Evolutionary conservation across 2,329 filamentous ascomycete species (phyloP), one percentile per base, ranked within the genome.

Genomic region (Coniella lustricola): DNA sequence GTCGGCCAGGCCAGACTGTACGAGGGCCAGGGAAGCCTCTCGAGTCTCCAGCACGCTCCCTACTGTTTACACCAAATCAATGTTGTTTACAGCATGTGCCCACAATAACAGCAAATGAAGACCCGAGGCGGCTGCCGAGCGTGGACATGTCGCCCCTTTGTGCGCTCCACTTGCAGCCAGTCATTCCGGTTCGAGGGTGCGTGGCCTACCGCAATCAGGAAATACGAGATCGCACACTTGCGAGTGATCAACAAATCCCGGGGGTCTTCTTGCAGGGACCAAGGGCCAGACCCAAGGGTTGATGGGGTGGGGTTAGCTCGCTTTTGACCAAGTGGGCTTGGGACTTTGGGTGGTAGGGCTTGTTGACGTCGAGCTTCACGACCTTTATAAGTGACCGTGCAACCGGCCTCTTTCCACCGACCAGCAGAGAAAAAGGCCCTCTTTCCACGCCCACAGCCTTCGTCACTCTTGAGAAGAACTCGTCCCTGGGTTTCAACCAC

Each of bases 201-300:
- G 31, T 46, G 38, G 34, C 9, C 22, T 31, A 13, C 16, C 4
- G 44, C 22, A 31, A 41, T 31, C 38, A 25, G 38, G 25, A n/a
- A 39, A 52, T 52, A 52, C 50, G 50, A 52, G 50, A 52, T 50
- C 42, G 48, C 29, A 39, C 43, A 43, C 43, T 34, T 18, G 25
- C 50, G 50, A 46, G 50, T 50, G 47, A 52, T 52, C 50, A 52
- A 44, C 50, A 52, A 44, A 18, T 22, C 18, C 36, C 44, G 34
- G 39, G 20, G 9, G 32, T 25, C 21, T 21, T 31, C 16, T 20
- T 33, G 40, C 16, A 25, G 31, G 29, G 40, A 18, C 29, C 29
- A 5, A 17, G 9, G 43, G 43, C 34, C 43, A 35, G 43, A 36
- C 22, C 43, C 17, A 18, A 22, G 25, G 10, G 25, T 10, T 29